Evolutionary conservation across 148 eudicot species (phyloP), one percentile per base, ranked within the genome.

Genomic region (Nepenthes gracilis): DNA sequence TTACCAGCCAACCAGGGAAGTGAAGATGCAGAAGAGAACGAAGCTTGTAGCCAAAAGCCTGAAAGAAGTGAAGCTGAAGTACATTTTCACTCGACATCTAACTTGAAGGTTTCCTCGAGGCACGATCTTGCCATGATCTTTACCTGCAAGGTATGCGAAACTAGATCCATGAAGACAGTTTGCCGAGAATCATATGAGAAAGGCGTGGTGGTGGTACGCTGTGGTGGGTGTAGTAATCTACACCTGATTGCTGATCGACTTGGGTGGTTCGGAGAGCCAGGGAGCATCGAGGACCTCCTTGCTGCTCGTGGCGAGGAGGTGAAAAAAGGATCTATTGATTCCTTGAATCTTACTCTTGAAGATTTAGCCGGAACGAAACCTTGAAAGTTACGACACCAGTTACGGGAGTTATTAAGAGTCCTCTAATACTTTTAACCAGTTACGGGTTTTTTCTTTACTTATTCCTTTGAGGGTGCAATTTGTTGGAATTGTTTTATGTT

Each of bases 81-180:
- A 23, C 52, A 66, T 34, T 51, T 80, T 7, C 57, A 65, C 47
- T 47, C 67, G 10, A 63, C 60, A 36, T 75, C 90, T 38, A 72
- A 75, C 65, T 71, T 92, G 64, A 88, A 84, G 75, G 54, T 66
- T 54, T 88, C 96, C 14, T 33, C 87, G 38, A 74, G 88, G 43
- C 96, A 92, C 33, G 90, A 92, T 71, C 90, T 92, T 58, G 96
- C 84, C 55, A 79, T 88, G 82, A 59, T 88, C 50, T 92, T 78
- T 63, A 92, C 98, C 11, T 92, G 96, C 82, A 85, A 73, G 61
- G 90, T 83, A 5, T 88, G 98, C 54, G 88, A 92, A 9, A 82
- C 90, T 9, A 80, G 98, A 69, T 80, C 88, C 2, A 54, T 84
- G 69, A 92, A 92, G 78, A 85, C 86, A 3, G 66, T 84, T 61